These are phyloP conservation scores for Intubia oerlemansii DNA, from an alignment of 2,329 filamentous ascomycete genomes.

Conservation along the genomic window DNA sequence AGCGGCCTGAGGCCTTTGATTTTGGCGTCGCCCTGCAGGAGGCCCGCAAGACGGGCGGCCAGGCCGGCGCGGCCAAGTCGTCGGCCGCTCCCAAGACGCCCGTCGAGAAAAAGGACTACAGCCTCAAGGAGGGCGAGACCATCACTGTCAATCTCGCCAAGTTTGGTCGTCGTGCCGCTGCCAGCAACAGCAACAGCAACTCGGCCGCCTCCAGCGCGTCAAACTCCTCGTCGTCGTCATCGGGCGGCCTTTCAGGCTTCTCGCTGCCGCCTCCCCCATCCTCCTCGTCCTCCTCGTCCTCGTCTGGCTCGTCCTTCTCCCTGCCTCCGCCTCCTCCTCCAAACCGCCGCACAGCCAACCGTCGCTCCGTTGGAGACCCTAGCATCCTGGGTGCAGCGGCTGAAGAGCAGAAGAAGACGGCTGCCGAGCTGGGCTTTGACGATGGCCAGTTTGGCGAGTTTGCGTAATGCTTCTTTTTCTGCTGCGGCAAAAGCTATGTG, in stretches of 20 bases:
- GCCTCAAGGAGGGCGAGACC: conserved; percentile 73
- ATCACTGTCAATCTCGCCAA: conserved; percentile 56
- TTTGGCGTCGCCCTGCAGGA: conserved; percentile 66
- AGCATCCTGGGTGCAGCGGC: conserved; percentile 1
- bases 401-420: conserved; percentile 21
- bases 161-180: conserved; percentile 24
- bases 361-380: conserved; percentile 7
- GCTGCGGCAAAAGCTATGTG: too few species aligned
- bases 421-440: conserved; percentile 51
- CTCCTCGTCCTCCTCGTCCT: conserved; percentile 29
- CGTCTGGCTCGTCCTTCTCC: conserved; percentile 16
- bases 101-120: conserved; percentile 50
- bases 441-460: conserved; percentile 83
- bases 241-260: conserved; percentile 29
- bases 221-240: neutral
- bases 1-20: conserved; percentile 69
- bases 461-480: conserved; percentile 18
- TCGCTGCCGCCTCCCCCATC: conserved; percentile 52
- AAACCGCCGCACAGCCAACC: conserved; percentile 13
- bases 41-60: conserved; percentile 34
- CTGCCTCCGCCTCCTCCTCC: conserved; percentile 48
- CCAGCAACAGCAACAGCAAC: too few species aligned
- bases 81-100: conserved; percentile 14
- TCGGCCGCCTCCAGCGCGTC: too few species aligned
- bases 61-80: conserved; percentile 13